These are phyloP conservation scores for Trichoderma hamatum DNA, from an alignment of 2,329 filamentous ascomycete genomes.

Conservation along the genomic window DNA sequence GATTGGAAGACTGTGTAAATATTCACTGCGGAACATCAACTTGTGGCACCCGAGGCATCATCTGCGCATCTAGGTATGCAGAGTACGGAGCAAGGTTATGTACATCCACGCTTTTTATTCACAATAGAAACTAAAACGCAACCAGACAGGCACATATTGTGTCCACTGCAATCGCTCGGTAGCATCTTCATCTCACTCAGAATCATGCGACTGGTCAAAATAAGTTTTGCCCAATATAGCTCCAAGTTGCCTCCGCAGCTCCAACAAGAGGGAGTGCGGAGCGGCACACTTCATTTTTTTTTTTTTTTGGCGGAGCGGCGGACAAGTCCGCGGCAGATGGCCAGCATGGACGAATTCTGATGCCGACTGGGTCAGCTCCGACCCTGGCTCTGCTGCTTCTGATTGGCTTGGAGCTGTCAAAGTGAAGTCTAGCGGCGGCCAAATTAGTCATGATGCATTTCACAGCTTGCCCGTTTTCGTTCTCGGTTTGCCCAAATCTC, in stretches of 20 bases:
- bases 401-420: neutral
- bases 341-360: neutral
- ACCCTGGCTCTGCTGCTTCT: neutral
- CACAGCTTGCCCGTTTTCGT: neutral
- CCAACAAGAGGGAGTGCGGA: neutral
- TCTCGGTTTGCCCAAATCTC: neutral
- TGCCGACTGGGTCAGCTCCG: neutral
- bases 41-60: neutral
- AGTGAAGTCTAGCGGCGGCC: neutral
- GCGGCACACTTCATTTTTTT: neutral
- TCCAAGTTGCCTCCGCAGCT: neutral
- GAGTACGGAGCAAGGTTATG: neutral
- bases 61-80: neutral
- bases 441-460: neutral
- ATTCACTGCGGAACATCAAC: neutral
- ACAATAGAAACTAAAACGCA: neutral
- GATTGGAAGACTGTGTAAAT: neutral
- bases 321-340: neutral
- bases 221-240: neutral
- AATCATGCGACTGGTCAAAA: neutral
- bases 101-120: neutral
- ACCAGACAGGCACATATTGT: neutral
- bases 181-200: neutral
- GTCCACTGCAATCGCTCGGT: neutral
- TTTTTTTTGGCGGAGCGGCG: conserved; percentile 9